Conservation (phyloP, 768 basidiomycete species). For the Psilocybe azurescens region DNA sequence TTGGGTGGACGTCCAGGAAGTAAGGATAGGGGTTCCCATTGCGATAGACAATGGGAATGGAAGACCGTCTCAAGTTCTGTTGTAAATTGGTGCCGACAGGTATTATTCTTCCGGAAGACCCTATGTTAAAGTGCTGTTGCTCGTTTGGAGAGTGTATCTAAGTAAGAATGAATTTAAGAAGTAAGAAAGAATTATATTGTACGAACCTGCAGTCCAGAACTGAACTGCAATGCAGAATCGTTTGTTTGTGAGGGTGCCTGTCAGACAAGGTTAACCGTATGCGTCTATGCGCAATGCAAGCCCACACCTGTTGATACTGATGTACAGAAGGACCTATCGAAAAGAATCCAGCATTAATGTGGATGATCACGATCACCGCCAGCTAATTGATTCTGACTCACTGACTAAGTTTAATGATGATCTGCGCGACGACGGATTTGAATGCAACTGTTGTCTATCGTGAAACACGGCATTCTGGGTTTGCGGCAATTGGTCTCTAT, state of each 20-base stretch:
- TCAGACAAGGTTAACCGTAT: neutral
- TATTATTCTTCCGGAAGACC: neutral
- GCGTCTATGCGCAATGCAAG: neutral
- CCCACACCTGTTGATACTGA: neutral
- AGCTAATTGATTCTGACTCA: neutral
- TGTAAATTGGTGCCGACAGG: neutral
- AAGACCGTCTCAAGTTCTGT: conserved; percentile 2
- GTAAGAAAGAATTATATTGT: neutral
- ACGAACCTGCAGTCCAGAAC: conserved; percentile 1
- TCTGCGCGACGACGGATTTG: conserved; percentile 11
- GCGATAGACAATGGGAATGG: conserved; percentile 1
- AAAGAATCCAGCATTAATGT: neutral
- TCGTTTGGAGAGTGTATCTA: neutral
- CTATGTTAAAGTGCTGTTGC: neutral
- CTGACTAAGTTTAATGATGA: conserved; percentile 12
- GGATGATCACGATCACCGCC: neutral
- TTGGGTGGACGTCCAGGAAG: neutral
- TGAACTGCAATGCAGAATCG: neutral
- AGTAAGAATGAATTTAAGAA: neutral
- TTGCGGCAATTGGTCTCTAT: conserved; percentile 7
- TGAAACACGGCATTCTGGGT: conserved; percentile 10
- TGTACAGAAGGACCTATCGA: conserved; percentile 1
- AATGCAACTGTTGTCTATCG: conserved; percentile 3
- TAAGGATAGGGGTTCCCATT: conserved; percentile 8
- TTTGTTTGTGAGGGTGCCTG: neutral